phyloP scores from a whole-genome alignment of 352 stramenopile genomes.

The Phytophthora syringae region DNA sequence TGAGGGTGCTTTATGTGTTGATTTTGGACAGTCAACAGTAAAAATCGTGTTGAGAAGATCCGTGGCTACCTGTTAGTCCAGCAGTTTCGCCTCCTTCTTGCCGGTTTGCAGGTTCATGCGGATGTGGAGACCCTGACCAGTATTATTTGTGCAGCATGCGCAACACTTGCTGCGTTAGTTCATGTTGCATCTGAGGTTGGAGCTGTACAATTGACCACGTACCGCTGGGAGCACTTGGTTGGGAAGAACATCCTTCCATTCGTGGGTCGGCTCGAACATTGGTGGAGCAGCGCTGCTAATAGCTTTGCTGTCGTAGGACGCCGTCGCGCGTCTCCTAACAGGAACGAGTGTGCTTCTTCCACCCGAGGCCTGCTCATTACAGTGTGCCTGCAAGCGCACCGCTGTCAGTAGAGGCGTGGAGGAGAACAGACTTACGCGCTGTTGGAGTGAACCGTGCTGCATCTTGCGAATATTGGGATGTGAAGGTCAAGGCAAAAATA shows the following conservation, averaged over 20 bases:
- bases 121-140: constrained; percentile 57
- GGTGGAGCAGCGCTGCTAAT: constrained; percentile 1
- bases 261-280: constrained; percentile 62
- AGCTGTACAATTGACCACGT: not conserved
- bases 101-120: constrained; percentile 62
- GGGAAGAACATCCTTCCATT: constrained; percentile 63
- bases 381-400: constrained; percentile 15
- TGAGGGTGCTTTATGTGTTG: not conserved
- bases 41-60: too few species aligned
- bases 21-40: not conserved
- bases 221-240: constrained; percentile 61
- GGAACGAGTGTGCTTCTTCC: constrained; percentile 9
- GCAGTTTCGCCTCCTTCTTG: constrained; percentile 67
- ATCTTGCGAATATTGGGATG: constrained; percentile 10
- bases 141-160: not conserved
- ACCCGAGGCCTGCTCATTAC: constrained; percentile 3
- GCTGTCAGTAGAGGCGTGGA: constrained; percentile 27
- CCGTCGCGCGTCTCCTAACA: not conserved
- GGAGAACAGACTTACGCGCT: constrained; percentile 26
- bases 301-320: not conserved
- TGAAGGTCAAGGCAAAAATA: constrained; percentile 1
- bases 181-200: not conserved
- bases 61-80: constrained; percentile 27
- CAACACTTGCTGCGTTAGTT: not conserved
- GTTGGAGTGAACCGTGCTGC: constrained; percentile 22